Conservation (phyloP, 371 early-diverging fungal genomes). For the Saksenaea oblongispora region DNA sequence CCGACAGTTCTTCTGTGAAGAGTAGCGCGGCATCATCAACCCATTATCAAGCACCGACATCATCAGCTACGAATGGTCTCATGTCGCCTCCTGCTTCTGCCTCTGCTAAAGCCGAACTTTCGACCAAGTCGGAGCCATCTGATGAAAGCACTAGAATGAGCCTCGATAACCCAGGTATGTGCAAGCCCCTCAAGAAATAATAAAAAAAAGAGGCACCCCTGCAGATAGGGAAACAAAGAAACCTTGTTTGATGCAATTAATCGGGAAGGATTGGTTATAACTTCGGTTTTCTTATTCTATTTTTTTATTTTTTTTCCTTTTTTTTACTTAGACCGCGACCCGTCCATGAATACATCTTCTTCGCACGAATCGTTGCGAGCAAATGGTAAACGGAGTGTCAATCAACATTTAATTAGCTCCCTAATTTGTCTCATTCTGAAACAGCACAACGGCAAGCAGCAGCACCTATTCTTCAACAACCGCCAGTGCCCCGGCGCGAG, state of each 20-base stretch:
- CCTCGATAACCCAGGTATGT: conserved; percentile 15
- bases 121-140: conserved; percentile 4
- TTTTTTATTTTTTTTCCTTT: background rate
- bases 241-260: conserved; percentile 5
- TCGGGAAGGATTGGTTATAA: background rate
- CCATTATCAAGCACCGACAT: background rate
- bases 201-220: conserved; percentile 1
- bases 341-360: background rate
- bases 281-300: no score
- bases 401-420: background rate
- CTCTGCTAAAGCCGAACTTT: conserved; percentile 8
- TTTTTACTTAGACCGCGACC: background rate
- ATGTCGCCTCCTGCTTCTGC: background rate
- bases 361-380: conserved; percentile 1
- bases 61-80: conserved; percentile 9
- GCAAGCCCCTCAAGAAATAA: conserved; percentile 3
- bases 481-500: conserved; percentile 15
- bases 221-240: conserved; percentile 3
- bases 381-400: conserved; percentile 8
- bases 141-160: conserved; percentile 30
- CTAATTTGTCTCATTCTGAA: conserved; percentile 7
- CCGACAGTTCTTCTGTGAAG: conserved; percentile 4
- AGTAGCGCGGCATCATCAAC: background rate
- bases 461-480: conserved; percentile 17
- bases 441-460: conserved; percentile 12